These are phyloP conservation scores for Gossypium ekmanianum DNA, from an alignment of 345 rosid species.

Conservation along the genomic window DNA sequence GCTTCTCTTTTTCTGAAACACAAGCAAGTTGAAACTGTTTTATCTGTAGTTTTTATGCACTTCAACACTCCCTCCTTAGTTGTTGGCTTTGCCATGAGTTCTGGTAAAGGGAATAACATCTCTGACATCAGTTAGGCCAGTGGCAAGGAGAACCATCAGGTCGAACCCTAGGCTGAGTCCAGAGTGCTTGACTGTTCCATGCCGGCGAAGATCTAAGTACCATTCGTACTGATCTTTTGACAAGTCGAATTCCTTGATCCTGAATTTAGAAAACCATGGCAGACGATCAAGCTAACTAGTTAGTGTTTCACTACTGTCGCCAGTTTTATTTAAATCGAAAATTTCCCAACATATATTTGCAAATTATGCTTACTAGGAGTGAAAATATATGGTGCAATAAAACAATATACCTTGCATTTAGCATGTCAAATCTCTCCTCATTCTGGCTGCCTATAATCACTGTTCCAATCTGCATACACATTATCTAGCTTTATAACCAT, in stretches of 20 bases:
- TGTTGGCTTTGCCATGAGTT: constrained; percentile 48
- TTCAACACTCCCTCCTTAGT: constrained; percentile 18
- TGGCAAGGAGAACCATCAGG: constrained; percentile 60
- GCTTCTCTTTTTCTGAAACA: not conserved
- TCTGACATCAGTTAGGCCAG: constrained; percentile 71
- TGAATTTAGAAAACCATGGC: constrained; percentile 19
- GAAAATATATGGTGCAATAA: not conserved
- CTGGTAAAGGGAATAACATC: constrained; percentile 82
- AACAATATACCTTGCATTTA: constrained; percentile 43
- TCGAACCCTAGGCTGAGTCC: constrained; percentile 74
- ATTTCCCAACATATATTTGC: not conserved
- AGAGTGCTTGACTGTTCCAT: constrained; percentile 73
- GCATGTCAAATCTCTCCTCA: constrained; percentile 60
- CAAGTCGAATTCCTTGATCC: constrained; percentile 54
- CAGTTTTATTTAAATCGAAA: not conserved
- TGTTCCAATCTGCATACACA: constrained; percentile 53
- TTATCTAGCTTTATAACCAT: constrained; percentile 4
- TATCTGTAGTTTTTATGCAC: not conserved
- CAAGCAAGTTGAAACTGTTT: not conserved
- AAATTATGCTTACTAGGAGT: not conserved
- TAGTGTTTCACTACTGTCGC: not conserved
- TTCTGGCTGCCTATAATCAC: constrained; percentile 73
- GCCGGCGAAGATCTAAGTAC: constrained; percentile 75
- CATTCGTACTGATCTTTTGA: constrained; percentile 61
- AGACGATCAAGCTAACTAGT: not conserved